Percentiles rank a stretch among this genome's conserved stretches.
phyloP scores from a whole-genome alignment of 306 rosid species.

The Quercus alba region DNA sequence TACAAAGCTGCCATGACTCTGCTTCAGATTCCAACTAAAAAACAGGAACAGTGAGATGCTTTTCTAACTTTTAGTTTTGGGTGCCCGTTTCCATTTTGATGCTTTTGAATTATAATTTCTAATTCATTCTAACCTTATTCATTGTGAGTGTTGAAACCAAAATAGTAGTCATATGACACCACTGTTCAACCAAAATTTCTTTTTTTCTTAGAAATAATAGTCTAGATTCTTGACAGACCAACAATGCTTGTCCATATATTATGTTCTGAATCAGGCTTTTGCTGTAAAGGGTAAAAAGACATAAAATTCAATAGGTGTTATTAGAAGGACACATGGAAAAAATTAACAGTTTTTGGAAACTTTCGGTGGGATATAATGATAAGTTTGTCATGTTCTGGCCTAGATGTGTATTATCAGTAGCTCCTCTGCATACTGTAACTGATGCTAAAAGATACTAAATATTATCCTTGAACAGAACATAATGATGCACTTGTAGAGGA shows the following conservation, averaged over 20 bases:
- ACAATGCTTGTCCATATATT: not conserved
- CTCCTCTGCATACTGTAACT: not conserved
- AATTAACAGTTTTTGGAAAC: conserved; percentile 14
- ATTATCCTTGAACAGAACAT: too few relatives aligned
- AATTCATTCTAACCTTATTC: not conserved
- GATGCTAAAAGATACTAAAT: not conserved
- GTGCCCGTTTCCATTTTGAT: not conserved
- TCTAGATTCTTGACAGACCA: conserved; percentile 12
- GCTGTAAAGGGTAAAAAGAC: conserved; percentile 16
- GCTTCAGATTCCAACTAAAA: not conserved
- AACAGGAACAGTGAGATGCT: not conserved
- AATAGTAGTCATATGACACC: conserved; percentile 1
- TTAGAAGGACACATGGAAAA: not conserved
- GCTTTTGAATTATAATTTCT: too few relatives aligned
- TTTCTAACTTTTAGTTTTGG: not conserved
- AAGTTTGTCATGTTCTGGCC: not conserved
- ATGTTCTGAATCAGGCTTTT: not conserved
- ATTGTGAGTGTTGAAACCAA: not conserved
- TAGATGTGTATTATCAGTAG: not conserved
- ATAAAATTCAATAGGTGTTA: not conserved
- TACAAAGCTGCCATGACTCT: too few relatives aligned
- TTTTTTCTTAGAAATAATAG: not conserved
- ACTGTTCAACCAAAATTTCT: not conserved
- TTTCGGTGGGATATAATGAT: not conserved
- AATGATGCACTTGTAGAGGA: too few relatives aligned